phyloP scores from a whole-genome alignment of 2,329 filamentous ascomycete species.

The Ascochyta fabae region DNA sequence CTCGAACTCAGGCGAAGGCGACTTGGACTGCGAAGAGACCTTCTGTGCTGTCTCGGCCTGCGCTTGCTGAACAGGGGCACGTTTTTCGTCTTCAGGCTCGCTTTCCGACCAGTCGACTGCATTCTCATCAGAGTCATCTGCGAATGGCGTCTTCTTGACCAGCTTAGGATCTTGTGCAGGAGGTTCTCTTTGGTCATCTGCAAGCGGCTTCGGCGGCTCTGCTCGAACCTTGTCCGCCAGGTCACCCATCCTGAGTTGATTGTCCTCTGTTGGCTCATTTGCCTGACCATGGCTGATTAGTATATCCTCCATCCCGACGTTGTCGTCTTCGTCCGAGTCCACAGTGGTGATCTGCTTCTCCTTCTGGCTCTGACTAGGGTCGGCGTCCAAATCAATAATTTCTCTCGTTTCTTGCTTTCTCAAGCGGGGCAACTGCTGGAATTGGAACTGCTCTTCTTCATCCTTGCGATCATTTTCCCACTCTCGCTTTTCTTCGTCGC shows the following conservation, averaged over 20 bases:
- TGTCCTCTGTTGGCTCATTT: conserved; percentile 39
- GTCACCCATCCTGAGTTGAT: conserved; percentile 50
- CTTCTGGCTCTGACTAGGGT: conserved; percentile 51
- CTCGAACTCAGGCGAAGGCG: conserved; percentile 59
- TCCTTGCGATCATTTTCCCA: conserved; percentile 65
- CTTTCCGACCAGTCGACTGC: conserved; percentile 62
- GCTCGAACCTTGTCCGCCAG: conserved; percentile 53
- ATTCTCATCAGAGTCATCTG: conserved; percentile 48
- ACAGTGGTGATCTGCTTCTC: conserved; percentile 65
- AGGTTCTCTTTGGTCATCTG: conserved; percentile 26
- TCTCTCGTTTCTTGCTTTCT: conserved; percentile 61
- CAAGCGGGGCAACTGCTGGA: conserved; percentile 65
- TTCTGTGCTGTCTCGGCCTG: not conserved
- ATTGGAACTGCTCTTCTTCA: conserved; percentile 66
- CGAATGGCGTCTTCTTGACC: conserved; percentile 29
- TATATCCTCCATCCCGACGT: conserved; percentile 43
- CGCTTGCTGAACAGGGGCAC: not conserved
- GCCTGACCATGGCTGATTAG: conserved; percentile 20
- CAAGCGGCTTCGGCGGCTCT: conserved; percentile 47
- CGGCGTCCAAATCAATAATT: conserved; percentile 56
- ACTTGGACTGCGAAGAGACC: conserved; percentile 32
- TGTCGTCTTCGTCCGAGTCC: conserved; percentile 65
- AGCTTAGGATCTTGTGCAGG: conserved; percentile 28
- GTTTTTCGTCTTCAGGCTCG: conserved; percentile 47
- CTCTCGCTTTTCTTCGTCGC: conserved; percentile 51